phyloP scores from a whole-genome alignment of 352 stramenopile species.

The Halophytophthora batemanensis region DNA sequence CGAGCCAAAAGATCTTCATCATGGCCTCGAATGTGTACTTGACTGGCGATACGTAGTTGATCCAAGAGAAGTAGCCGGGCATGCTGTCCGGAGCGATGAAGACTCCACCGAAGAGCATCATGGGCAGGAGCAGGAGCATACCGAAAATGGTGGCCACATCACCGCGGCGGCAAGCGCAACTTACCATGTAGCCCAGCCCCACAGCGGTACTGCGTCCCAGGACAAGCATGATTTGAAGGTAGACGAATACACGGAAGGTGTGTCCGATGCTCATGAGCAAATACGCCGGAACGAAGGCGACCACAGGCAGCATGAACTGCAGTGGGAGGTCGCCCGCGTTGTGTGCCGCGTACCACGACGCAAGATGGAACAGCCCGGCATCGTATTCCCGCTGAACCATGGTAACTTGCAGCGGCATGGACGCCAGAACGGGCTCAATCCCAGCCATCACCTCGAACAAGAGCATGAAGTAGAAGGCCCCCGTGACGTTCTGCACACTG shows the following conservation, averaged over 20 bases:
- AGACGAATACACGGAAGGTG: constrained; percentile 5
- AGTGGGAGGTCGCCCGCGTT: constrained; percentile 18
- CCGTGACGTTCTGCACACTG: constrained; percentile 15
- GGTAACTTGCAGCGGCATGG: constrained; percentile 16
- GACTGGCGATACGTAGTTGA: too few species aligned
- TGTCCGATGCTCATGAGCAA: constrained; percentile 15
- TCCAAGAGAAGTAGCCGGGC: too few species aligned
- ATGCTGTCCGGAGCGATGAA: too few species aligned
- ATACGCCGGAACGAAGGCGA: constrained; percentile 13
- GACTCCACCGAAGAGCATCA: too few species aligned
- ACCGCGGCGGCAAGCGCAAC: too few species aligned
- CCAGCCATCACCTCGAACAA: constrained; percentile 26
- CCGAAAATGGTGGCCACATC: too few species aligned
- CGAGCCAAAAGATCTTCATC: too few species aligned
- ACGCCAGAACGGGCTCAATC: constrained; percentile 9
- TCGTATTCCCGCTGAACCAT: constrained; percentile 19
- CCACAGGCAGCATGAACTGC: constrained; percentile 17
- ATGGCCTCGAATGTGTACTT: too few species aligned
- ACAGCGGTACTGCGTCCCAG: constrained; percentile 14
- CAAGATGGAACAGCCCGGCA: constrained; percentile 12
- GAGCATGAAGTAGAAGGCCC: constrained; percentile 22
- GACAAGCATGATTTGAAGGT: constrained; percentile 15
- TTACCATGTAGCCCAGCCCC: too few species aligned
- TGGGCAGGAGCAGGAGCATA: too few species aligned
- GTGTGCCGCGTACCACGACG: constrained; percentile 19